Percentiles rank a stretch among this genome's conserved stretches.
Conservation (phyloP, 495 filamentous ascomycete genomes). For the Astrothelium subdiscretum region DNA sequence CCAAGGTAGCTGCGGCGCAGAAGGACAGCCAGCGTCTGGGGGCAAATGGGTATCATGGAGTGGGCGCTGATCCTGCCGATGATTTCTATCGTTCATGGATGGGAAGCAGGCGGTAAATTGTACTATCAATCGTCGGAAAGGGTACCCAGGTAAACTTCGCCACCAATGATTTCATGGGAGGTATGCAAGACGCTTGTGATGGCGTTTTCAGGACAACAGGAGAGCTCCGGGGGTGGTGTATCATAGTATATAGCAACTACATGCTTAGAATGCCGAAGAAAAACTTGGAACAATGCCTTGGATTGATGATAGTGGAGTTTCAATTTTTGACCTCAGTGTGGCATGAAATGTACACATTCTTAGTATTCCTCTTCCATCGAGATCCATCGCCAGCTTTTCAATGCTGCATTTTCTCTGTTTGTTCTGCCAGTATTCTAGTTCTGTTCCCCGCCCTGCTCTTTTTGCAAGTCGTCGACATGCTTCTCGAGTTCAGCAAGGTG, state of each 20-base stretch:
- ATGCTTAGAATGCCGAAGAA: neutral
- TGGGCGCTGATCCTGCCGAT: slow-evolving; percentile 53
- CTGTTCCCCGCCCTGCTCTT: slow-evolving; percentile 57
- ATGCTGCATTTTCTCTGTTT: too few relatives aligned
- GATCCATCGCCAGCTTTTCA: too few relatives aligned
- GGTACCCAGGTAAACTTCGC: neutral
- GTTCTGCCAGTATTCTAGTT: slow-evolving; percentile 39
- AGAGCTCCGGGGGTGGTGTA: neutral
- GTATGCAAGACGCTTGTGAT: neutral
- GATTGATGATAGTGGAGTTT: slow-evolving; percentile 11
- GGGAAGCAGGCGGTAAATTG: slow-evolving; percentile 39
- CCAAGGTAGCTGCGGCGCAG: slow-evolving; percentile 67
- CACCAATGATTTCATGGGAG: neutral
- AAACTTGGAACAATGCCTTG: neutral
- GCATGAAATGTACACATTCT: neutral
- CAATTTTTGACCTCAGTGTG: slow-evolving; percentile 1
- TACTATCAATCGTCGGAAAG: slow-evolving; percentile 12
- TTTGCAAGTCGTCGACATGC: slow-evolving; percentile 48
- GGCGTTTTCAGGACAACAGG: neutral
- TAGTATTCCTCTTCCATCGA: neutral
- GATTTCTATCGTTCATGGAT: slow-evolving; percentile 74
- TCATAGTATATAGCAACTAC: neutral
- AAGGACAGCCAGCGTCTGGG: slow-evolving; percentile 59
- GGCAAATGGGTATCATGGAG: slow-evolving; percentile 20
- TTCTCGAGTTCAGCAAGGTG: slow-evolving; percentile 54